Evolutionary conservation across 1,139 yeast species (phyloP).

Genomic region (Geotrichum aggregatum): DNA sequence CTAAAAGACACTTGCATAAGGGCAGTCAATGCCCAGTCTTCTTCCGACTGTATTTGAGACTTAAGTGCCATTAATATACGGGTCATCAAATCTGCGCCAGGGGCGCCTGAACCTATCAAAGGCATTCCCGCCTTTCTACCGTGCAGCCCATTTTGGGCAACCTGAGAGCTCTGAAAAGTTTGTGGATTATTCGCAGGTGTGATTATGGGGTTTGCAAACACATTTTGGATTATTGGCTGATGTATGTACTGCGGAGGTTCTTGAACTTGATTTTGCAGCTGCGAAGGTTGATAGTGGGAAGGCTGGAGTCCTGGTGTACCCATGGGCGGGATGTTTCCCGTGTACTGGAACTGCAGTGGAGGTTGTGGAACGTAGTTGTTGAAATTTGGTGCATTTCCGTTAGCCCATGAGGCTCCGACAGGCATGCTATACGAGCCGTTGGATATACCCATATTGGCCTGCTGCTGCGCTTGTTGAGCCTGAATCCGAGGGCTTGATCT

Average conservation of each 20-base stretch:
- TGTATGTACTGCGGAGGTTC: conserved; percentile 32
- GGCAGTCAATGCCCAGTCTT: conserved; percentile 62
- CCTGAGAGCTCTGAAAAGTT: conserved; percentile 32
- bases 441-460: neutral
- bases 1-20: conserved; percentile 52
- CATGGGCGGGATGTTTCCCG: neutral
- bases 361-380: conserved; percentile 13
- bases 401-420: conserved; percentile 10
- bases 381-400: conserved; percentile 8
- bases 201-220: conserved; percentile 35
- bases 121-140: conserved; percentile 20
- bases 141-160: conserved; percentile 14
- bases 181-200: conserved; percentile 39
- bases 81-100: conserved; percentile 41
- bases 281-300: conserved; percentile 17
- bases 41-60: conserved; percentile 56
- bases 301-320: conserved; percentile 10
- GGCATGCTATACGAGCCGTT: neutral
- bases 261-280: conserved; percentile 24
- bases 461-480: neutral
- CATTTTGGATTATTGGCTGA: conserved; percentile 37
- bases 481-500: conserved; percentile 18
- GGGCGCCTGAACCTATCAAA: conserved; percentile 31
- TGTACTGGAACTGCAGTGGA: conserved; percentile 11
- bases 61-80: conserved; percentile 62